phyloP scores from a whole-genome alignment of 306 rosid species.

The Lathyrus aphaca region DNA sequence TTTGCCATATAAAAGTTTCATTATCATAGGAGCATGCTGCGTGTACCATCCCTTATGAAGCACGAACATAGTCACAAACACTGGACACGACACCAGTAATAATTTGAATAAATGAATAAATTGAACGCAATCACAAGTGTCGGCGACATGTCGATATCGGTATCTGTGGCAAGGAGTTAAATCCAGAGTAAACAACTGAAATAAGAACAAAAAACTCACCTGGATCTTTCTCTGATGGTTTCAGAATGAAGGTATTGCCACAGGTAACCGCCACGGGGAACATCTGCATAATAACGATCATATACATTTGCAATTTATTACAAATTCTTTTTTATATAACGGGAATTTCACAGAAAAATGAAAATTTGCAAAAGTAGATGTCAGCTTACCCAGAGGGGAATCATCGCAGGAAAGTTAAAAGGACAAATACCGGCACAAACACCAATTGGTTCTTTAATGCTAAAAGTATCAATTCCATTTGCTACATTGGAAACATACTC shows the following conservation, averaged over 20 bases:
- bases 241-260: slow-evolving; percentile 86
- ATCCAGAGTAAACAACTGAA: background rate
- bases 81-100: too few relatives aligned
- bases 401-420: slow-evolving; percentile 97
- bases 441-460: slow-evolving; percentile 89
- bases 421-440: slow-evolving; percentile 99
- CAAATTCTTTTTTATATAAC: background rate
- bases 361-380: slow-evolving; percentile 23
- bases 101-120: too few relatives aligned
- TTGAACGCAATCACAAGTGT: too few relatives aligned
- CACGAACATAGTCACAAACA: too few relatives aligned
- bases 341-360: background rate
- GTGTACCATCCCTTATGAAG: background rate
- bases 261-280: slow-evolving; percentile 92
- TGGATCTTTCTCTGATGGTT: slow-evolving; percentile 98
- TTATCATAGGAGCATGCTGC: background rate
- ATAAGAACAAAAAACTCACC: slow-evolving; percentile 53
- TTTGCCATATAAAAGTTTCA: background rate
- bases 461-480: slow-evolving; percentile 84
- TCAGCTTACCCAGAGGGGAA: slow-evolving; percentile 88
- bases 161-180: background rate
- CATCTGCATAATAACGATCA: slow-evolving; percentile 64
- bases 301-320: slow-evolving; percentile 17
- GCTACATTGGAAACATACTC: slow-evolving; percentile 88
- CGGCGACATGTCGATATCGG: too few relatives aligned